Percentiles rank a stretch among this genome's conserved stretches.
Conservation (phyloP, 306 rosid genomes). For the Prunus persica region Prunus_persica_NCBIv2 NC_034009.1:26832501-26833000, state of each 20-base stretch:
- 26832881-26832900: constrained; percentile 92
- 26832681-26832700: constrained; percentile 88
- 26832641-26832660: constrained; percentile 98
- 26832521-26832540: constrained; percentile 94
- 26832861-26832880: constrained; percentile 79
- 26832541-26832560: constrained; percentile 95
- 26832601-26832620: not conserved
- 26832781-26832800: constrained; percentile 5
- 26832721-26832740: constrained; percentile 18
- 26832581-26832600: not conserved
- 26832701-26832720: constrained; percentile 92
- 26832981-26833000: not conserved
- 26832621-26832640: constrained; percentile 53
- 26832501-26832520: constrained; percentile 96
- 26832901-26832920: constrained; percentile 94
- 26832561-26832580: constrained; percentile 9
- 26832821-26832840: constrained; percentile 91
- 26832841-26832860: constrained; percentile 79
- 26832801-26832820: constrained; percentile 91
- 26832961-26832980: constrained; percentile 57
- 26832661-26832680: constrained; percentile 85
- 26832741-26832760: not conserved
- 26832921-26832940: constrained; percentile 71
- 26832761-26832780: not conserved
- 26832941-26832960: constrained; percentile 85